Conservation (phyloP, 2,329 filamentous ascomycete species). For the Aspergillus sp. region DNA sequence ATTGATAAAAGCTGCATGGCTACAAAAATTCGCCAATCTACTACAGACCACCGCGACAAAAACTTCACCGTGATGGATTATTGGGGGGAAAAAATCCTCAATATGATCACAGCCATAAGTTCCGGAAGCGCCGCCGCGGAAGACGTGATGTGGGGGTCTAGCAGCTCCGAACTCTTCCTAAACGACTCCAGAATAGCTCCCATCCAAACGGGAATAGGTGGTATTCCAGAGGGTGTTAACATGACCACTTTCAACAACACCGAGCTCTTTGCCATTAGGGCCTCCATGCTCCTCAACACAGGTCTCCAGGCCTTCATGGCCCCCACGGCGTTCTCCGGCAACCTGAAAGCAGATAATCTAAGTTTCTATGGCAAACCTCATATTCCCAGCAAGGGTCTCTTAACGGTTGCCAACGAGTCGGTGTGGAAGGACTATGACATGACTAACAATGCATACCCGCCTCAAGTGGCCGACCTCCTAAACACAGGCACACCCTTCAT, state of each 20-base stretch:
- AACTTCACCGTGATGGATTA: conserved; percentile 5
- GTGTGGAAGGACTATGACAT: not conserved
- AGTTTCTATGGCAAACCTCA: conserved; percentile 3
- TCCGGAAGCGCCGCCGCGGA: too few species aligned
- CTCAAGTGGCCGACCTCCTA: not conserved
- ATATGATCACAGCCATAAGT: not conserved
- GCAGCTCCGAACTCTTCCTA: conserved; percentile 1
- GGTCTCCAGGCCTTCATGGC: conserved; percentile 10
- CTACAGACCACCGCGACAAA: conserved; percentile 1
- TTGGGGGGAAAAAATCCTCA: conserved; percentile 3
- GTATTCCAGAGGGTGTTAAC: too few species aligned
- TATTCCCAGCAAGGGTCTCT: not conserved
- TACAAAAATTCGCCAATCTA: conserved; percentile 4
- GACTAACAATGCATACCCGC: not conserved
- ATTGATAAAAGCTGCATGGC: not conserved
- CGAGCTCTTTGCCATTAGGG: not conserved
- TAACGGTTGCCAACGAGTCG: not conserved
- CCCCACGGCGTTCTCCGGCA: not conserved
- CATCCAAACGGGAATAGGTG: too few species aligned
- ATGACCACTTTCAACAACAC: too few species aligned
- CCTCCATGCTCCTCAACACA: conserved; percentile 8
- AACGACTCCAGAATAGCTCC: not conserved
- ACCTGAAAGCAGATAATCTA: conserved; percentile 1
- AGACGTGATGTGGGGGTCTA: conserved; percentile 4
- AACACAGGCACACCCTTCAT: not conserved